Evolutionary conservation across 2,329 filamentous ascomycete species (phyloP).

Genomic region (Alternaria panax): DNA sequence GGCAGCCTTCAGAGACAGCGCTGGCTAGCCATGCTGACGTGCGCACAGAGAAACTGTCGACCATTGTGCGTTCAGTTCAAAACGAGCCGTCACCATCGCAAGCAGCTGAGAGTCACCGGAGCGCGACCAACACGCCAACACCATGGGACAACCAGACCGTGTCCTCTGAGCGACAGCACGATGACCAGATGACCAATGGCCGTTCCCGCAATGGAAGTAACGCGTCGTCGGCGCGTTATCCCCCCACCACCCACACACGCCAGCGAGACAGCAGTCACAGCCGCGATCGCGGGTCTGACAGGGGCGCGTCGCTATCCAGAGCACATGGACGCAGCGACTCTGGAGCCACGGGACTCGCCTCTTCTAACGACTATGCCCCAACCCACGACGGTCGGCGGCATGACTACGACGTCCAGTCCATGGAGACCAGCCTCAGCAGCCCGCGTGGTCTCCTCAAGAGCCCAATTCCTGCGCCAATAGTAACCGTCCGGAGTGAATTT

Average conservation of each 20-base stretch:
- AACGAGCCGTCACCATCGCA: constrained; percentile 60
- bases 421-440: constrained; percentile 84
- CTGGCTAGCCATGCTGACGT: constrained; percentile 24
- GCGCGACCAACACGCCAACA: constrained; percentile 64
- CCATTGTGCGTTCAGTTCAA: constrained; percentile 84
- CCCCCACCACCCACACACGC: constrained; percentile 35
- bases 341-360: constrained; percentile 72
- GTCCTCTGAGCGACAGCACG: constrained; percentile 52
- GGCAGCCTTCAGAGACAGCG: constrained; percentile 33
- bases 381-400: constrained; percentile 79
- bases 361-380: constrained; percentile 81
- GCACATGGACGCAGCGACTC: constrained; percentile 80
- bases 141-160: constrained; percentile 69
- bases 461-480: constrained; percentile 85
- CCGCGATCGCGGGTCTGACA: constrained; percentile 48
- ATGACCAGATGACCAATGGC: constrained; percentile 51
- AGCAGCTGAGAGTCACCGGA: constrained; percentile 45
- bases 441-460: constrained; percentile 76
- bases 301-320: constrained; percentile 48
- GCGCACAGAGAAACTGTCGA: constrained; percentile 87
- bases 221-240: constrained; percentile 42
- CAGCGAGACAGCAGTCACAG: constrained; percentile 50
- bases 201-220: constrained; percentile 47
- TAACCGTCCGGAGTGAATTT: constrained; percentile 97
- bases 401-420: constrained; percentile 94